Evolutionary conservation across 2,329 filamentous ascomycete species (phyloP).

Genomic region (Dothiorella sarmentorum): DNA sequence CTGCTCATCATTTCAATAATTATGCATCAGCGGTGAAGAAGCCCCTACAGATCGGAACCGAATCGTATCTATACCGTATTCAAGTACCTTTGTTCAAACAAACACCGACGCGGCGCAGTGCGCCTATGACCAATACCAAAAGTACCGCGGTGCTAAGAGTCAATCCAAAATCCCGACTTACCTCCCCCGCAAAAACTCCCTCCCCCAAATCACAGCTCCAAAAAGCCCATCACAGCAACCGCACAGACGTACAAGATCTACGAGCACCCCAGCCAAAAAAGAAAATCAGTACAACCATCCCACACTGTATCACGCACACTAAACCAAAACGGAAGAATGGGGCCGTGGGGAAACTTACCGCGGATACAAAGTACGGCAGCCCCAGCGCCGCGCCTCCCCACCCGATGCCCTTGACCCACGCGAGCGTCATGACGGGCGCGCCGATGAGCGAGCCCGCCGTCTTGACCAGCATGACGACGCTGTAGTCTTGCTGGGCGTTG

Average conservation of each 20-base stretch:
- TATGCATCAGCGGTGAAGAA: no score
- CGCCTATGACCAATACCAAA: no score
- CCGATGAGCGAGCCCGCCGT: constrained; percentile 35
- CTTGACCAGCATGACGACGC: constrained; percentile 37
- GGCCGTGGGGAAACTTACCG: constrained; percentile 25
- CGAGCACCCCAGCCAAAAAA: background rate
- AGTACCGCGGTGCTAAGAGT: no score
- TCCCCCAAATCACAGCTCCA: background rate
- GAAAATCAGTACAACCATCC: background rate
- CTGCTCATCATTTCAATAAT: no score
- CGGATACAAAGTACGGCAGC: constrained; percentile 35
- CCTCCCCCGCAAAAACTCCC: background rate
- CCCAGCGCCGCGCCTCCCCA: constrained; percentile 32
- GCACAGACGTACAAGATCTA: background rate
- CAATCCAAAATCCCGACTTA: background rate
- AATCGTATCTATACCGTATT: no score
- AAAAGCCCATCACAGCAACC: background rate
- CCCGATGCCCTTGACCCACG: constrained; percentile 36
- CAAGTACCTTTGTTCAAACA: no score
- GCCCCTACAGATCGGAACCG: no score
- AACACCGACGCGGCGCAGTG: no score
- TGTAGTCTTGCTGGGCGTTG: constrained; percentile 30
- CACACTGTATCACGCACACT: background rate
- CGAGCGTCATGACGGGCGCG: constrained; percentile 34
- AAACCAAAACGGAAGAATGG: background rate